Conservation (phyloP, 2,329 filamentous ascomycete genomes). For the Orbilia blumenaviensis region DNA sequence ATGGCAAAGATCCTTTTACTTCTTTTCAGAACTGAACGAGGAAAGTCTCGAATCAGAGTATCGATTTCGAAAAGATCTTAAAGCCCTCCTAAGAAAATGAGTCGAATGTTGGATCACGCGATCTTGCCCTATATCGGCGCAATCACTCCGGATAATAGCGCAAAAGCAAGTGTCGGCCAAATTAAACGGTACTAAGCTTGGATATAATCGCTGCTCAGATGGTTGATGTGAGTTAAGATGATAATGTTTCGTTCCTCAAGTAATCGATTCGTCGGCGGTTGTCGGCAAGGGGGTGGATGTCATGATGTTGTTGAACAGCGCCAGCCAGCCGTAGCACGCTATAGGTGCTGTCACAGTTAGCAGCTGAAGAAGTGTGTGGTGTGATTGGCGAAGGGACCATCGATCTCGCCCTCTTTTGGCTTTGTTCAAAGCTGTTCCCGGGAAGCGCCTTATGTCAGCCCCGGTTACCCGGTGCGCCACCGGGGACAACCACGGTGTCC, state of each 20-base stretch:
- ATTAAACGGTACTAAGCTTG: not conserved
- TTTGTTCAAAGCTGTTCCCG: not conserved
- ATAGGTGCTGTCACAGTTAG: too few species aligned
- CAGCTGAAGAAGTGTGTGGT: too few species aligned
- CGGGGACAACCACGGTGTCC: not conserved
- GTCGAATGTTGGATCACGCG: conserved; percentile 40
- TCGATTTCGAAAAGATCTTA: not conserved
- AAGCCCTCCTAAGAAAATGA: not conserved
- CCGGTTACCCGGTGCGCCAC: not conserved
- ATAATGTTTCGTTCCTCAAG: too few species aligned
- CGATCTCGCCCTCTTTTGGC: not conserved
- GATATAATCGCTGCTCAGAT: not conserved
- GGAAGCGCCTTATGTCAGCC: not conserved
- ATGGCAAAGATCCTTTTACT: not conserved
- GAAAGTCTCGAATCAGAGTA: not conserved
- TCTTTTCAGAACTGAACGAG: not conserved
- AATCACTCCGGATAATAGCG: conserved; percentile 40
- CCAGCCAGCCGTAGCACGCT: too few species aligned
- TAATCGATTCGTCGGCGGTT: conserved; percentile 34
- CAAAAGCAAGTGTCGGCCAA: not conserved
- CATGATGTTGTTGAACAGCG: conserved; percentile 1
- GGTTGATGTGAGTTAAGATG: too few species aligned
- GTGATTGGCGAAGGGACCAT: not conserved
- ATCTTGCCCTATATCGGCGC: conserved; percentile 34
- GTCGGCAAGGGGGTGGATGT: not conserved